These are phyloP conservation scores for Aspergillus sp. DNA, from an alignment of 2,329 filamentous ascomycete genomes.

Conservation along the genomic window DNA sequence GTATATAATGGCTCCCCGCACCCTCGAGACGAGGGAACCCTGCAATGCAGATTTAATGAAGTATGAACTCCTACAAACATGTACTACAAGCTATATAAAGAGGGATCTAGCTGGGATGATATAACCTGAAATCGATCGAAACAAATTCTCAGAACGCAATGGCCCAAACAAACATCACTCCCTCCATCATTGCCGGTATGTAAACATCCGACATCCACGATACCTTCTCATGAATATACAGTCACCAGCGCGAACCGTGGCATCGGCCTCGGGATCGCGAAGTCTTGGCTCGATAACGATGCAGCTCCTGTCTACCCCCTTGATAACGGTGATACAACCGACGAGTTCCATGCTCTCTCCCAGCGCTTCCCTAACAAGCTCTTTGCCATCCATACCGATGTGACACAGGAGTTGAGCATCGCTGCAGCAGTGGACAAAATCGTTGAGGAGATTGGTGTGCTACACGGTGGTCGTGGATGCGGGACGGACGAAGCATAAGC, in stretches of 20 bases:
- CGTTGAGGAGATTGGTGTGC: slow-evolving; percentile 35
- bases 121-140: too few species aligned
- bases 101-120: too few species aligned
- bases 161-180: slow-evolving; percentile 22
- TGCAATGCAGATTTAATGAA: too few species aligned
- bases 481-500: slow-evolving; percentile 47
- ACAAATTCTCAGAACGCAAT: background rate
- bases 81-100: too few species aligned
- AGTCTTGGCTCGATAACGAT: slow-evolving; percentile 44
- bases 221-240: slow-evolving; percentile 5
- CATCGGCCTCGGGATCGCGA: slow-evolving; percentile 43
- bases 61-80: too few species aligned
- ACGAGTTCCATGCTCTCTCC: slow-evolving; percentile 12
- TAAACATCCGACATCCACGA: background rate
- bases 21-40: too few species aligned
- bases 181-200: slow-evolving; percentile 28
- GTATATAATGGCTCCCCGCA: background rate
- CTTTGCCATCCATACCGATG: slow-evolving; percentile 39
- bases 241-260: slow-evolving; percentile 34
- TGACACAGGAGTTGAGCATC: slow-evolving; percentile 43
- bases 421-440: slow-evolving; percentile 41
- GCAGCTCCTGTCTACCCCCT: slow-evolving; percentile 42
- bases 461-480: slow-evolving; percentile 50
- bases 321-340: slow-evolving; percentile 32
- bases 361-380: slow-evolving; percentile 36